These are phyloP conservation scores for Lactuca saligna DNA, from an alignment of 129 eudicot genomes.

Conservation along the genomic window DNA sequence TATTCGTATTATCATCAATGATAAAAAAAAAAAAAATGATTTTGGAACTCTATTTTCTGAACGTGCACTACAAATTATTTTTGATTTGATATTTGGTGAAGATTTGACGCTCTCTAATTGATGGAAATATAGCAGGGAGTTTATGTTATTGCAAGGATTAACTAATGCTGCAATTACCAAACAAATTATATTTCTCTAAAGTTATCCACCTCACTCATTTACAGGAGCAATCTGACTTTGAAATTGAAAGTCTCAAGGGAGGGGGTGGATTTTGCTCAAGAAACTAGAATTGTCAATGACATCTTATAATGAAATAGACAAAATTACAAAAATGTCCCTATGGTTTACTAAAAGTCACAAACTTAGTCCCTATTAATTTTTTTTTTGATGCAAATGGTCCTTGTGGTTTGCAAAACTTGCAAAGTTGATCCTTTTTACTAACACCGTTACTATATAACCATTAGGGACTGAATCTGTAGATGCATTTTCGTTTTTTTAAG, in stretches of 20 bases:
- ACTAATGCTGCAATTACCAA: too few relatives aligned
- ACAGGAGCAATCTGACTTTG: slow-evolving; percentile 50
- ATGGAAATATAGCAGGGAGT: slow-evolving; percentile 64
- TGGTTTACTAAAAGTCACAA: too few relatives aligned
- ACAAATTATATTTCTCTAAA: background rate
- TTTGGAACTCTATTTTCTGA: slow-evolving; percentile 60
- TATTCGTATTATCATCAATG: slow-evolving; percentile 40
- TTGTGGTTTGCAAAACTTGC: too few relatives aligned
- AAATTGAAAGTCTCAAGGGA: slow-evolving; percentile 55
- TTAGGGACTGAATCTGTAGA: too few relatives aligned
- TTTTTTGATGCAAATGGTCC: too few relatives aligned
- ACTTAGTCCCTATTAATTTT: too few relatives aligned
- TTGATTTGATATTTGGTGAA: slow-evolving; percentile 74
- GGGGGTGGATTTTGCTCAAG: slow-evolving; percentile 46
- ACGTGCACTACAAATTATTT: slow-evolving; percentile 49
- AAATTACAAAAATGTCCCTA: too few relatives aligned
- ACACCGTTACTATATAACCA: too few relatives aligned
- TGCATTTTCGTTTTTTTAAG: too few relatives aligned
- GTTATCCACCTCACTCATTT: slow-evolving; percentile 21
- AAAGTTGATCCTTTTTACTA: too few relatives aligned
- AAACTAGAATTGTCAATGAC: slow-evolving; percentile 32
- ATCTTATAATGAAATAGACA: too few relatives aligned
- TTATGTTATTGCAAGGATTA: too few relatives aligned
- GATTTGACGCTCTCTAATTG: slow-evolving; percentile 78
- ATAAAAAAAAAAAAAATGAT: slow-evolving; percentile 34